A percentile compares a stretch with the other conserved stretches of the same genome.
Evolutionary conservation across 2,329 filamentous ascomycete genomes (phyloP).

Genomic region (Penicillium sp.): DNA sequence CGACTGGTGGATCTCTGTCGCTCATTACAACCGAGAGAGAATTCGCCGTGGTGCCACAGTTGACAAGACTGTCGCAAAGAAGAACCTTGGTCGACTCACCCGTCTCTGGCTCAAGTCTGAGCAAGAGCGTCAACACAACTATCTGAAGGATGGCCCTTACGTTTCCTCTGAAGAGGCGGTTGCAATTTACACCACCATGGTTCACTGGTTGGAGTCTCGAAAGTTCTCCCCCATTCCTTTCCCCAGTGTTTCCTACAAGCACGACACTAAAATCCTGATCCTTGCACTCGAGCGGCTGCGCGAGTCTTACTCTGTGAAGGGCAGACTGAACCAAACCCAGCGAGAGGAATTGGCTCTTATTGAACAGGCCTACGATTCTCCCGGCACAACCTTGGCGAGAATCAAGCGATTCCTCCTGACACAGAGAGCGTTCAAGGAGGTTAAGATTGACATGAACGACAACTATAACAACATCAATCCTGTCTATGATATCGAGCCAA

Average conservation of each 20-base stretch:
- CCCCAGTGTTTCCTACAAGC: slow-evolving; percentile 98
- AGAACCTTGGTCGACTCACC: slow-evolving; percentile 92
- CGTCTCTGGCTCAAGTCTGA: slow-evolving; percentile 97
- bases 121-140: slow-evolving; percentile 97
- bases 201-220: slow-evolving; percentile 96
- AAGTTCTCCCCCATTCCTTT: slow-evolving; percentile 99
- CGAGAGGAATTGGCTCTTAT: slow-evolving; percentile 95
- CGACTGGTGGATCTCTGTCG: slow-evolving; percentile 99
- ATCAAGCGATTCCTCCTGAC: slow-evolving; percentile 98
- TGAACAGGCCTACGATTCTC: slow-evolving; percentile 96
- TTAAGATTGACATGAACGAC: slow-evolving; percentile 99
- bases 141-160: slow-evolving; percentile 98
- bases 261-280: slow-evolving; percentile 98
- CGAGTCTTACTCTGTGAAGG: slow-evolving; percentile 97
- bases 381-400: slow-evolving; percentile 88
- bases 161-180: slow-evolving; percentile 98
- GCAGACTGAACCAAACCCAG: slow-evolving; percentile 92
- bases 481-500: slow-evolving; percentile 97
- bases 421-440: slow-evolving; percentile 97
- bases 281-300: slow-evolving; percentile 87
- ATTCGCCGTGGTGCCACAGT: slow-evolving; percentile 95
- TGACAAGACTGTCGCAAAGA: slow-evolving; percentile 98
- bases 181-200: slow-evolving; percentile 97
- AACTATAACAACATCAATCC: slow-evolving; percentile 99
- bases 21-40: slow-evolving; percentile 96